These are phyloP conservation scores for Apophysomyces trapeziformis DNA, from an alignment of 371 early-diverging fungal genomes.

Conservation along the genomic window DNA sequence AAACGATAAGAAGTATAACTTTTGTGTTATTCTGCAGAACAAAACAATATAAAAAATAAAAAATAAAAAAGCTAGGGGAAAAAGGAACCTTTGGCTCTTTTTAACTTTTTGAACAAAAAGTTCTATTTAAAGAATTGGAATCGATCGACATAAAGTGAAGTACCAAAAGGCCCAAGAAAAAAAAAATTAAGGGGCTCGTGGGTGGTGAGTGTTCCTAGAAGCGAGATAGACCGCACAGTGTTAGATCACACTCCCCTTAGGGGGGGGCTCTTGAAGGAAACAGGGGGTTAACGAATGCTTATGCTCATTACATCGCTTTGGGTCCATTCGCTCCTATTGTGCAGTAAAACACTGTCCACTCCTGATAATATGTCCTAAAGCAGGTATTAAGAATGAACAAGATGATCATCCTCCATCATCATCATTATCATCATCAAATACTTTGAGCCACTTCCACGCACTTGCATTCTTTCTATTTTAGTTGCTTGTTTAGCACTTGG, in stretches of 20 bases:
- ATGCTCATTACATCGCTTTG: not conserved
- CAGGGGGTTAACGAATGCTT: constrained; percentile 2
- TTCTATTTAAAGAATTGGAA: constrained; percentile 20
- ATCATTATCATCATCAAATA: not conserved
- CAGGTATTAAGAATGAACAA: constrained; percentile 11
- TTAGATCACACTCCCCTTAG: constrained; percentile 3
- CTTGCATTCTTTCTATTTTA: no score
- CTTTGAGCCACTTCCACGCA: not conserved
- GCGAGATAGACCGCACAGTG: constrained; percentile 5
- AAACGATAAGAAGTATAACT: not conserved
- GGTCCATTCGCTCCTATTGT: constrained; percentile 12
- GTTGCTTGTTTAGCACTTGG: no score
- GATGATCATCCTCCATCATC: not conserved
- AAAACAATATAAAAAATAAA: not conserved
- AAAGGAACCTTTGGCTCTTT: not conserved
- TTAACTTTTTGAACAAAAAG: not conserved
- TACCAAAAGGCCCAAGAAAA: not conserved
- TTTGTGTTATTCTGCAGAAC: constrained; percentile 4
- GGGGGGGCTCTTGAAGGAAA: not conserved
- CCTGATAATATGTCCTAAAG: constrained; percentile 16
- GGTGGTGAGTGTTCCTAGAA: not conserved
- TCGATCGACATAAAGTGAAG: constrained; percentile 21
- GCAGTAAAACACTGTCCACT: constrained; percentile 14
- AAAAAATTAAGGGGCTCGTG: not conserved
- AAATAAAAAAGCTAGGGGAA: constrained; percentile 12